These are phyloP conservation scores for Coccomyxa subellipsoidea DNA, from an alignment of 163 green algal species.

Conservation along the genomic window DNA sequence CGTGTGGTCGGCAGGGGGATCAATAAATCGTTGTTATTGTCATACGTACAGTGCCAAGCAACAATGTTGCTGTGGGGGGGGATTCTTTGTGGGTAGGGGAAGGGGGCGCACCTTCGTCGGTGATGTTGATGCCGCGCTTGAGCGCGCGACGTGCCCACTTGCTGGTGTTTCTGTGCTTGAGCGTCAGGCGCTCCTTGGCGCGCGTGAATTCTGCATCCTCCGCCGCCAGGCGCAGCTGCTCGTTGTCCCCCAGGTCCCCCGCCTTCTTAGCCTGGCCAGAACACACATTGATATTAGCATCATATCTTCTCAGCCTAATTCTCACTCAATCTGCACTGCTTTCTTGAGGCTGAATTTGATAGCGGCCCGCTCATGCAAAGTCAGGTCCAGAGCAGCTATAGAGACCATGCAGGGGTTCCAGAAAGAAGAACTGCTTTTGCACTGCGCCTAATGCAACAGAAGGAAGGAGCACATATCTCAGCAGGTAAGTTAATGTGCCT, in stretches of 20 bases:
- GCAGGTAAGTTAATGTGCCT: no score
- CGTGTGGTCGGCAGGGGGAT: no score
- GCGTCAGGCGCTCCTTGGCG: conserved; percentile 84
- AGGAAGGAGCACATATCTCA: no score
- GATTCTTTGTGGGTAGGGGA: not conserved
- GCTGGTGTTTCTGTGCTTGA: conserved; percentile 89
- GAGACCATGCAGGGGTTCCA: no score
- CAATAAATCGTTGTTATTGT: no score
- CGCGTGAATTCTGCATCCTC: conserved; percentile 79
- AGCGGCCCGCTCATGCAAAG: no score
- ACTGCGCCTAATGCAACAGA: no score
- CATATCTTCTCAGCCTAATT: not conserved
- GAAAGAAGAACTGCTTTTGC: no score
- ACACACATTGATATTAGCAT: not conserved
- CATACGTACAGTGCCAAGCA: no score
- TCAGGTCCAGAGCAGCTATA: no score
- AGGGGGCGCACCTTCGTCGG: conserved; percentile 41
- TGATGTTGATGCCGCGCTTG: conserved; percentile 65
- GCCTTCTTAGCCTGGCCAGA: conserved; percentile 19
- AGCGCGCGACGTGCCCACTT: conserved; percentile 84
- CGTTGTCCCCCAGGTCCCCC: conserved; percentile 39
- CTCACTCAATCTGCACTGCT: not conserved
- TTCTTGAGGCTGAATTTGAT: no score
- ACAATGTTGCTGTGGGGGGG: no score
- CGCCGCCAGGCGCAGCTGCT: conserved; percentile 40